A percentile compares a stretch with the other conserved stretches of the same genome.
Conservation (phyloP, 768 basidiomycete species). For the Mycena sanguinolenta region DNA sequence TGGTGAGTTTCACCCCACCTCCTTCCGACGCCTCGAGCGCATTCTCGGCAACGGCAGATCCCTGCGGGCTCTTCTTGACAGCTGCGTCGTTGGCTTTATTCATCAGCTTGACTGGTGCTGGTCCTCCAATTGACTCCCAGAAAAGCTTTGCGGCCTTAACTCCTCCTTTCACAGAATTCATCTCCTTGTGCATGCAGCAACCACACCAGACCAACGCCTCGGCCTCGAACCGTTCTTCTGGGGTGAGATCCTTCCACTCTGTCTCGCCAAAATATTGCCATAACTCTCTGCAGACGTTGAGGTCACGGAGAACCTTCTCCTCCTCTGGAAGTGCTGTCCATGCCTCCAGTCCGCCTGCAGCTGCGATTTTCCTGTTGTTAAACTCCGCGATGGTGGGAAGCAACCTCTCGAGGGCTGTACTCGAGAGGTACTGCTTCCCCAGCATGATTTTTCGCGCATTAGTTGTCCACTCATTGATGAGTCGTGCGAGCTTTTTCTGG, state of each 20-base stretch:
- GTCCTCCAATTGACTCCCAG: constrained; percentile 36
- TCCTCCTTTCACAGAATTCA: constrained; percentile 29
- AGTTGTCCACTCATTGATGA: constrained; percentile 13
- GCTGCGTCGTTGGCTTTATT: constrained; percentile 44
- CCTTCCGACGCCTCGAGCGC: constrained; percentile 39
- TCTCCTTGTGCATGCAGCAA: constrained; percentile 29
- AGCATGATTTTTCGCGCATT: constrained; percentile 8
- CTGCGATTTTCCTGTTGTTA: no score
- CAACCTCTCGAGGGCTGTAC: background rate
- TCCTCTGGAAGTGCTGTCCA: constrained; percentile 26
- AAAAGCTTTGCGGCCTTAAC: constrained; percentile 35
- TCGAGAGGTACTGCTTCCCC: constrained; percentile 10
- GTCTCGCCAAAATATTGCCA: constrained; percentile 33
- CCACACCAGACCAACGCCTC: constrained; percentile 40
- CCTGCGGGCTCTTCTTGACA: constrained; percentile 6
- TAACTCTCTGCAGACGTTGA: constrained; percentile 2
- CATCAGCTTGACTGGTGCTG: constrained; percentile 37
- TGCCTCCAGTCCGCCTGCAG: constrained; percentile 27
- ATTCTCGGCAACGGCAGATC: constrained; percentile 19
- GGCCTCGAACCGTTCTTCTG: constrained; percentile 17
- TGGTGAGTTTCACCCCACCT: constrained; percentile 42
- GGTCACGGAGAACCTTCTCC: constrained; percentile 19
- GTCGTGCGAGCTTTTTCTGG: constrained; percentile 38
- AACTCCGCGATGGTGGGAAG: constrained; percentile 6
- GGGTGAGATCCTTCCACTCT: constrained; percentile 29